A percentile compares a stretch with the other conserved stretches of the same genome.
These are phyloP conservation scores for Volvox carteri DNA, from an alignment of 163 green algal genomes.

Conservation along the genomic window DNA sequence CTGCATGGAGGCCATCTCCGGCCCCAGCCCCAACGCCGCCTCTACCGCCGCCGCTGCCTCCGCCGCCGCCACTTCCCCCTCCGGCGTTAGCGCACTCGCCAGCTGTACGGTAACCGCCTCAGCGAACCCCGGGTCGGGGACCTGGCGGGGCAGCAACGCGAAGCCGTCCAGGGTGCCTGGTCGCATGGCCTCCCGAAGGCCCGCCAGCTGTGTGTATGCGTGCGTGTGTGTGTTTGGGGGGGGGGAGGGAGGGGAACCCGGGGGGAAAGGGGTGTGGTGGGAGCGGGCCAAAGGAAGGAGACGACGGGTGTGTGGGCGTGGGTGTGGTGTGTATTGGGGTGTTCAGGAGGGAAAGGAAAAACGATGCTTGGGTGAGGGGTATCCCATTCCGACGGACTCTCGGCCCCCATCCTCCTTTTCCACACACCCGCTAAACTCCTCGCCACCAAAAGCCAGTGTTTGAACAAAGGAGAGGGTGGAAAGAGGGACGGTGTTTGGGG, in stretches of 20 bases:
- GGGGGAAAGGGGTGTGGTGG: too few relatives aligned
- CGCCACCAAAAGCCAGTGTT: too few relatives aligned
- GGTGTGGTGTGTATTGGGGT: too few relatives aligned
- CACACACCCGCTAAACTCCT: too few relatives aligned
- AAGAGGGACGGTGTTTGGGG: not conserved
- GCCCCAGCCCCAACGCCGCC: slow-evolving; percentile 10
- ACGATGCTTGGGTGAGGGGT: too few relatives aligned
- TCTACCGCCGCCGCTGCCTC: slow-evolving; percentile 38
- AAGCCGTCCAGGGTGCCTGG: slow-evolving; percentile 49
- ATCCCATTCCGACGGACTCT: too few relatives aligned
- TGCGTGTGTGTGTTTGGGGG: not conserved
- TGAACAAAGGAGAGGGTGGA: not conserved
- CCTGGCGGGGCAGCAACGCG: slow-evolving; percentile 40
- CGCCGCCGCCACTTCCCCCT: slow-evolving; percentile 43
- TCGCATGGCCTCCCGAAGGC: slow-evolving; percentile 33
- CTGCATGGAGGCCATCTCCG: slow-evolving; percentile 43
- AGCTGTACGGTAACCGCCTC: slow-evolving; percentile 48
- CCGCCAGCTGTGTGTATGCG: slow-evolving; percentile 7
- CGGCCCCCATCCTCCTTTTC: too few relatives aligned
- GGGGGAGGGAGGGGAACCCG: too few relatives aligned
- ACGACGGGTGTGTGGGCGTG: too few relatives aligned
- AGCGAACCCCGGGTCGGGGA: slow-evolving; percentile 40
- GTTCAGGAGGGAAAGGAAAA: too few relatives aligned
- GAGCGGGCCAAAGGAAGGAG: too few relatives aligned
- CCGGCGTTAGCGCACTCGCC: slow-evolving; percentile 3